Evolutionary conservation across 2,329 filamentous ascomycete genomes (phyloP), one percentile per base, ranked within the genome.

Genomic region (Raffaelea albimanens): DNA sequence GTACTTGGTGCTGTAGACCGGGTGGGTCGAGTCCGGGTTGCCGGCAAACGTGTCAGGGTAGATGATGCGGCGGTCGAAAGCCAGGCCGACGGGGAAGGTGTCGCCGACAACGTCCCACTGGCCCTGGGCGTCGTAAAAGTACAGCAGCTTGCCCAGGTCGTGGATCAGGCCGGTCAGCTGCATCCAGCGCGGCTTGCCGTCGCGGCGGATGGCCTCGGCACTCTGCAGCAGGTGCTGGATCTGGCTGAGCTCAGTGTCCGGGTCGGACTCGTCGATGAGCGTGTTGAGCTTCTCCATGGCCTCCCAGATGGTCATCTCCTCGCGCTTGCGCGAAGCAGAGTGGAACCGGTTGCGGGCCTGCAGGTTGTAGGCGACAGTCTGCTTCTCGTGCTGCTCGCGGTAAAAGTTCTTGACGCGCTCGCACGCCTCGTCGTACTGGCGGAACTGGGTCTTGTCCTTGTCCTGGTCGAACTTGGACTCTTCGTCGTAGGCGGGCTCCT

Each of bases 61-160:
- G 68, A 95, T 85, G 70, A 91, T 91, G 55, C 75, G 72, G 20
- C 34, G 40, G 60, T 87, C 83, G 60, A 87, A 88, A 52, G 75
- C 76, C 63, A 83, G 87, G 57, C 85, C 85, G 39, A 89, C 83
- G 41, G 84, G 83, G 66, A 90, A 89, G 1, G 85, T 89, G 65
- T 90, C 85, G 49, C 89, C 89, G 22, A 95, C 89, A 3, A 95
- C 88, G 60, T 94, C 88, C 89, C 89, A 95, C 68, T 95, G 89
- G 45, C 88, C 88, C 58, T 83, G 70, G n/a, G 85, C 87, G 52
- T 80, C 85, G 68, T 85, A 85, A 69, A 88, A 86, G 71, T 82
- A 86, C 53, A 88, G 76, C 11, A 90, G 75, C 67, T 89, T 90
- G 63, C 85, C 85, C 1, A 89, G 72, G 60, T 89, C 85, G 65